Base-by-base conservation (phyloP, 352 stramenopile genomes). In the Pythium aphanidermatum region DNA sequence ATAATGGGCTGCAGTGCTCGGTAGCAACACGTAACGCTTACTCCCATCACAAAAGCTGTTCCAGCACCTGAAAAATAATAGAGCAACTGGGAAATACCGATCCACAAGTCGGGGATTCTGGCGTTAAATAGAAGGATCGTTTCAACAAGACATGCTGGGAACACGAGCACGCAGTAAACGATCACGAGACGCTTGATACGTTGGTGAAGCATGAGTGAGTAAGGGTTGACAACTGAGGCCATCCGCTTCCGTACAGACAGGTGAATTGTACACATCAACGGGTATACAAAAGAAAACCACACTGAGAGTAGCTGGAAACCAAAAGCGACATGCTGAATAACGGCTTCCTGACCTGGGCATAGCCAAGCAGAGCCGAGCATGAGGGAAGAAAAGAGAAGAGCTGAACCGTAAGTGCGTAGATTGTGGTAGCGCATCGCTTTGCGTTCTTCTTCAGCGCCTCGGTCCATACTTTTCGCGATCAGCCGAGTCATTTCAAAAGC, bases 401-500 rank as follows among this genome's bases (percentile, higher is more conserved):
- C 54, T 2, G 56, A 39, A 9, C 55, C 10, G 49, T 70, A 85
- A 8, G 64, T 66, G 17, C 63, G 52, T 23, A 80, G 29, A 34
- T 66, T 68, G 31, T 89, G 86, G 32, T 64, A 49, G 24, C 65
- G 61, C 46, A 85, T 71, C 14, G 70, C 65, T n/a, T 61, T 41
- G 20, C 71, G 69, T 45, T 89, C 77, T 5, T 59, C 51, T 25
- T 70, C 67, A 12, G 50, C 43, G 20, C 71, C 70, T 20, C 77
- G 65, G 40, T 84, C 76, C 67, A 89, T 86, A 23, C 68, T 78
- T 34, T 79, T 81, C 35, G 60, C 52, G 34, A 85, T 81, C 16
- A 89, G 58, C 6, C 69, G 68, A 44, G 66, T 78, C 58, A 89
- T 70, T 34, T 89, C 77, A 43, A 77, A 86, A 4, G 74, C 65